Conservation (phyloP, 2,329 filamentous ascomycete genomes). For the Sporothrix mexicana region DNA sequence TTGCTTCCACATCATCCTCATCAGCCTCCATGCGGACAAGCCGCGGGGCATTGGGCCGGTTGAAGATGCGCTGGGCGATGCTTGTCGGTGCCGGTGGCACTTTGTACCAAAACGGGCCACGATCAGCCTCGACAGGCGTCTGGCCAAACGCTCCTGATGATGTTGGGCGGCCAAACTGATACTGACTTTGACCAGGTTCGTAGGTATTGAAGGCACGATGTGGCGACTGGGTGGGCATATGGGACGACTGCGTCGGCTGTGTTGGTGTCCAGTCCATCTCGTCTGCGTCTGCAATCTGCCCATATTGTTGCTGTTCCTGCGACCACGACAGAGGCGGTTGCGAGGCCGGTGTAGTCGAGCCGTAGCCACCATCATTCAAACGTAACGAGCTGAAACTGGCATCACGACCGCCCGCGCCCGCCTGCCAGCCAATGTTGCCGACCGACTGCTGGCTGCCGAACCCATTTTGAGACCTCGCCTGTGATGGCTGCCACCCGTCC, state of each 20-base stretch:
- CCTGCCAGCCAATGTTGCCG: background rate
- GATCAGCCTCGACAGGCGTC: constrained; percentile 51
- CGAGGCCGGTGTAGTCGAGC: background rate
- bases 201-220: constrained; percentile 61
- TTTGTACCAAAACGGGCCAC: constrained; percentile 70
- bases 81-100: constrained; percentile 71
- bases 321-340: constrained; percentile 16
- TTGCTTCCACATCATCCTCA: constrained; percentile 42
- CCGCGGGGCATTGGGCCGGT: constrained; percentile 63
- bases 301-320: constrained; percentile 37
- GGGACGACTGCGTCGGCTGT: constrained; percentile 43
- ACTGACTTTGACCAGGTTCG: constrained; percentile 41
- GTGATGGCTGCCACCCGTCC: constrained; percentile 28
- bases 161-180: constrained; percentile 43
- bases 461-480: background rate
- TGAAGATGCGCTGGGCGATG: constrained; percentile 67
- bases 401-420: constrained; percentile 31
- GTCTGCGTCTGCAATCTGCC: constrained; percentile 49
- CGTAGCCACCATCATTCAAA: background rate
- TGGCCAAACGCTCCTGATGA: constrained; percentile 54
- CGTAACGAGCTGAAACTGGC: constrained; percentile 17
- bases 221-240: constrained; percentile 45
- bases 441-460: background rate
- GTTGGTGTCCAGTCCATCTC: constrained; percentile 79
- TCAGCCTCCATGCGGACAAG: constrained; percentile 47